Evolutionary conservation across 495 filamentous ascomycete genomes (phyloP), one percentile per base, ranked within the genome.

Genomic region (Glarea lozoyensis): DNA sequence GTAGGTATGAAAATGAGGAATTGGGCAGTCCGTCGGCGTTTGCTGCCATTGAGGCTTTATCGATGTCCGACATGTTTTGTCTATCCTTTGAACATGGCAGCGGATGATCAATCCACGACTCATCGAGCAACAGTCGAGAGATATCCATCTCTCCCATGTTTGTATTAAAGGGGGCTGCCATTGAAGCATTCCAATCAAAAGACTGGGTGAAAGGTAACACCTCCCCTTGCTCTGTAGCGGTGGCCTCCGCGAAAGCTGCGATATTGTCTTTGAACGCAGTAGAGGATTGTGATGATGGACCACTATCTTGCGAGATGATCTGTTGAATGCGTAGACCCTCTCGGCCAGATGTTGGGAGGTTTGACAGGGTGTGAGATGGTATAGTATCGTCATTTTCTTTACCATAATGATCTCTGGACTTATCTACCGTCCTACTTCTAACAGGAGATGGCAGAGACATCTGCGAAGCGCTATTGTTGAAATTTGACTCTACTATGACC

Each of bases 71-170:
- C n/a, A 45, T 50, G 30, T 31, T 52, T 37, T 49, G 55, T 21
- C 43, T 49, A 15, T 52, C 46, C 22, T 50, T 54, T 17, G 35
- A 36, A 25, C 12, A 42, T 10, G 40, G 21, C 25, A 17, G 37
- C 12, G 50, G 45, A n/a, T 43, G 29, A 25, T 46, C 50, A 25
- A 42, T 37, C 55, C 55, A 58, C 3, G 59, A 49, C 45, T 73
- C 70, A 37, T 70, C 67, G 0, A 72, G 59, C 7, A 74, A 53
- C 16, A 73, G 61, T 2, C 69, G 62, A 10, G 60, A 64, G 42
- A 72, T 66, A 45, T 69, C 68, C 68, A 72, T 70, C 46, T 70
- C 69, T 15, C 62, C 47, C 0, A 52, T 49, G 19, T 32, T 54
- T 9, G 47, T 50, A 25, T 38, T 49, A 27, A 57, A 56, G 2